Base-by-base conservation (phyloP, 345 rosid species). In the Cardiospermum halicacabum region DNA sequence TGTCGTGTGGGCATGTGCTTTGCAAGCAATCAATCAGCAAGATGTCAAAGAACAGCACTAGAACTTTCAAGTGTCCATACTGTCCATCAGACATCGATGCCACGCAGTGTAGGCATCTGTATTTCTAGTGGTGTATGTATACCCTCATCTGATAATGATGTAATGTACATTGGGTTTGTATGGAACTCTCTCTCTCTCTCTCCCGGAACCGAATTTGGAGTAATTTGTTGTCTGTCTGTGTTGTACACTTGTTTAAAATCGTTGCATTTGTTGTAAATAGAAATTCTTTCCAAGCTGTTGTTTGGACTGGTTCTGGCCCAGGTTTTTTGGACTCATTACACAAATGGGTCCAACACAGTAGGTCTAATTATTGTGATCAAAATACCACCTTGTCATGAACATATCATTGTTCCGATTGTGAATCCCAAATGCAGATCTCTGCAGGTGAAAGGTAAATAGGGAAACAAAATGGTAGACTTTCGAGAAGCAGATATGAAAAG, bases 1-100 rank as follows among this genome's bases (percentile, higher is more conserved):
- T 89, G 84, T 19, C 85, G 4, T 86, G 96, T 18, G 80, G 84
- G 18, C 96, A 89, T 37, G 96, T 86, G 28, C 81, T 85, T 27
- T 79, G 88, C 79, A 80, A 75, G 76, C 74, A 84, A 53, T 79
- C 96, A 4, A 70, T 86, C 58, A 73, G 60, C 37, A 84, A 72
- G 77, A 80, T 88, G 74, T 72, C 83, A 28, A 82, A 78, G 77
- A 81, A 81, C 66, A 53, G 69, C 58, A 43, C 88, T 11, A 70
- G 70, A 65, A 30, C 61, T 16, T 88, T 88, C 69, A 82, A 82
- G 77, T 88, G 96, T 55, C 91, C 89, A 0, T 80, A 59, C 72
- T 89, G 96, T 40, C 84, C 85, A 2, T 31, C 81, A 0, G 77
- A 70, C 37, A 69, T 82, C 11, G 78, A 81, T 53, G 76, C 92